Evolutionary conservation across 352 stramenopile species (phyloP).

Genomic region (Aphanomyces astaci): DNA sequence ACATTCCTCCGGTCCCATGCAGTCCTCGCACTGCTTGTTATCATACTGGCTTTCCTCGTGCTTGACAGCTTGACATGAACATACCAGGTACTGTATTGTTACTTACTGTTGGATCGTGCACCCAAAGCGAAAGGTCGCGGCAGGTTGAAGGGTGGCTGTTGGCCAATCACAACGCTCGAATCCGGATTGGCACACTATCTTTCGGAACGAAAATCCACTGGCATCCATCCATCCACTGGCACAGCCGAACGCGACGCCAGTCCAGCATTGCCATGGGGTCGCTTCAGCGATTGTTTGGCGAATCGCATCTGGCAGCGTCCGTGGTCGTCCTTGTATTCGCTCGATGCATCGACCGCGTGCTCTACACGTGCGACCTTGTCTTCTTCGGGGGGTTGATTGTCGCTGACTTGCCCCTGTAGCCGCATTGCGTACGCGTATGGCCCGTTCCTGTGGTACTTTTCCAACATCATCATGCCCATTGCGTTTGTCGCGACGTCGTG

Average conservation of each 20-base stretch:
- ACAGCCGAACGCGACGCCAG: background rate
- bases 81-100: no score
- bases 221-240: background rate
- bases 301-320: constrained; percentile 43
- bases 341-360: constrained; percentile 72
- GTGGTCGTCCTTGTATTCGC: constrained; percentile 66
- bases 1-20: no score
- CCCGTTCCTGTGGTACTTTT: constrained; percentile 27
- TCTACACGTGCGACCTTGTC: constrained; percentile 85
- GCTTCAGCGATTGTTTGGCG: background rate
- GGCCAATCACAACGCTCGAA: background rate
- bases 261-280: background rate
- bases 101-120: constrained; percentile 9
- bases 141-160: background rate
- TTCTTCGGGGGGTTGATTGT: no score
- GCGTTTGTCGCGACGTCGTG: constrained; percentile 26
- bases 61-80: no score
- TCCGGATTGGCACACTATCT: background rate
- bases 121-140: background rate
- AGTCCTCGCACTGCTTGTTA: no score
- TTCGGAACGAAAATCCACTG: background rate
- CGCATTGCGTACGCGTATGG: constrained; percentile 23
- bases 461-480: constrained; percentile 27
- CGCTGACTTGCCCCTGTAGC: background rate
- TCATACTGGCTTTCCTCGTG: no score